Conservation (phyloP, 208 protist species). For the Wallacemonas sp. region DNA sequence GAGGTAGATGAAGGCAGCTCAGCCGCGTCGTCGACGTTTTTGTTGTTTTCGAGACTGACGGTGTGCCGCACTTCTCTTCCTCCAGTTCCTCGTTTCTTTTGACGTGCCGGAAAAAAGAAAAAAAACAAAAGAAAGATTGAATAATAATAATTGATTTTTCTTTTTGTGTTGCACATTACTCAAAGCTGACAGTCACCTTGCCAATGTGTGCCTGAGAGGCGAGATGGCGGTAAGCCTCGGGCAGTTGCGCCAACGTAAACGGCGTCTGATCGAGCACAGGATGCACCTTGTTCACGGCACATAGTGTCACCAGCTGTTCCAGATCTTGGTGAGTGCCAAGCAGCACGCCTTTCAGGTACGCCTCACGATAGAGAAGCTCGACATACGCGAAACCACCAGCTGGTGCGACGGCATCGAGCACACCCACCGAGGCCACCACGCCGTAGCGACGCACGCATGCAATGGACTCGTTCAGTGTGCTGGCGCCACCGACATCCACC, state of each 20-base stretch:
- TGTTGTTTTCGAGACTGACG: too few species aligned
- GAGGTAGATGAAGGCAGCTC: too few species aligned
- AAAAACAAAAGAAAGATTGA: neutral
- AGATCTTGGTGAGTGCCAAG: slow-evolving; percentile 30
- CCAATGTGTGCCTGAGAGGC: slow-evolving; percentile 28
- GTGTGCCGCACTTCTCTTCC: too few species aligned
- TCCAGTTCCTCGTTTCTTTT: too few species aligned
- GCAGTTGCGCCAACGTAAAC: slow-evolving; percentile 27
- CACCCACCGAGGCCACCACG: slow-evolving; percentile 15
- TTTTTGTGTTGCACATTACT: too few species aligned
- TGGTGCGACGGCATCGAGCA: slow-evolving; percentile 1
- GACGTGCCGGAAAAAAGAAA: too few species aligned
- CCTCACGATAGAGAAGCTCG: slow-evolving; percentile 23
- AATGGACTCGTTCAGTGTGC: slow-evolving; percentile 30
- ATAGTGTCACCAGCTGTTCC: slow-evolving; percentile 37
- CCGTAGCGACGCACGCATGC: slow-evolving; percentile 24
- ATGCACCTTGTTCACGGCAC: slow-evolving; percentile 19
- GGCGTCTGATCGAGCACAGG: slow-evolving; percentile 18
- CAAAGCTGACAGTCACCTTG: slow-evolving; percentile 21
- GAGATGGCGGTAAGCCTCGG: slow-evolving; percentile 22
- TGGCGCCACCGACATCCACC: slow-evolving; percentile 31
- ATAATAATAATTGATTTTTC: too few species aligned
- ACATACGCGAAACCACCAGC: slow-evolving; percentile 16
- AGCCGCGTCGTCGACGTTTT: too few species aligned
- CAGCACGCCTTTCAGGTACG: slow-evolving; percentile 27